Base-by-base conservation (phyloP, 1,139 yeast genomes). In the Protomyces lactucae-debilis region DNA sequence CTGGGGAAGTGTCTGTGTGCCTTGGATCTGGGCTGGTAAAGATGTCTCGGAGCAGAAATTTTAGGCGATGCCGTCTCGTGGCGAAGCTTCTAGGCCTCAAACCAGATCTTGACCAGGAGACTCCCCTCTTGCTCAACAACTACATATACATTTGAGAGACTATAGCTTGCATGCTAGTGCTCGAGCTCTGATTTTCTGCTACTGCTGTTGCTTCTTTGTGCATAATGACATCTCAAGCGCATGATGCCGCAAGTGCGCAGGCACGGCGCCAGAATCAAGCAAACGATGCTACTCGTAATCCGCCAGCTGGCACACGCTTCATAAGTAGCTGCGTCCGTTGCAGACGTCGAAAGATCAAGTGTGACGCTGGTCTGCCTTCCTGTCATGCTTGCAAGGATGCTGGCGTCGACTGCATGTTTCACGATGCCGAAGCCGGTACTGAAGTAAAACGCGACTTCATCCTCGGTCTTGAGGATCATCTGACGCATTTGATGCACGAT, bases 351-450 rank as follows among this genome's bases (percentile, higher is more conserved):
- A 91, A 91, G 74, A 83, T 89, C 66, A 85, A 85, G 71, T 91
- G 97, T 76, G 95, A 91, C 70, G 92, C 87, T 69, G 83, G 83
- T 70, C 86, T 88, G 73, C 96, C 96, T 0, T 83, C 85, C 61
- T 91, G 97, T 73, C 77, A 83, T 14, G 82, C 83, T 53, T 90
- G 97, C 75, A 79, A 78, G 35, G 85, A 83, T 70, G 86, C 87
- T 18, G 83, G 84, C 4, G 85, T 78, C 2, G 88, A 87, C 18
- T 68, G 69, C 53, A 84, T 89, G 23, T 91, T 95, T 0, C 75
- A 88, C n/a, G 97, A 91, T 73, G 90, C 96, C 0, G 89, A 90
- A 3, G 88, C 96, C 0, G 96, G 96, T 0, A 77, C 95, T 65
- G 91, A 87, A 69, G 83, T 90, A 0, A 95, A 97, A 0, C 77